Percentiles rank a stretch among this genome's conserved stretches.
Evolutionary conservation across 768 basidiomycete genomes (phyloP).

Genomic region (Rhodotorula toruloides): DNA sequence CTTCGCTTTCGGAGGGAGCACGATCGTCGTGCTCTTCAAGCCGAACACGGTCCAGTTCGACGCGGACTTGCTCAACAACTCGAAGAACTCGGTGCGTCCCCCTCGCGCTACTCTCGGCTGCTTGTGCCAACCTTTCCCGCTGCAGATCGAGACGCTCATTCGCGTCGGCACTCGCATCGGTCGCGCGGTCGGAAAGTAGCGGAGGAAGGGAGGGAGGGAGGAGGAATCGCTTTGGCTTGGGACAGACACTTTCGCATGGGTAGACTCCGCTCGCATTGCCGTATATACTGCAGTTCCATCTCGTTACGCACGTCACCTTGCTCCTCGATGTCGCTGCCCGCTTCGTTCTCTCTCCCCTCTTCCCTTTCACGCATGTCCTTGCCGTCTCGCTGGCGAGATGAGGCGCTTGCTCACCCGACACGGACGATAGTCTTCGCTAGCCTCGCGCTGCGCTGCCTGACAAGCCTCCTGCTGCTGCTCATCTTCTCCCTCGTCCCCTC

Average conservation of each 20-base stretch:
- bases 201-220: too few relatives aligned
- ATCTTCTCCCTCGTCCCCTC: constrained; percentile 8
- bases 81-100: constrained; percentile 61
- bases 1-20: constrained; percentile 72
- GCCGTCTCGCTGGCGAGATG: background rate
- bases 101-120: constrained; percentile 66
- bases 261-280: background rate
- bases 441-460: too few relatives aligned
- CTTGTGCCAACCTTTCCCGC: background rate
- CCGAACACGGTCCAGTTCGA: constrained; percentile 83
- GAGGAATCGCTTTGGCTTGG: too few relatives aligned
- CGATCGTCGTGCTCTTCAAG: constrained; percentile 80
- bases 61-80: constrained; percentile 78
- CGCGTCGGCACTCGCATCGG: constrained; percentile 35
- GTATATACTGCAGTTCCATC: too few relatives aligned
- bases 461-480: constrained; percentile 2
- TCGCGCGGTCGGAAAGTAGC: constrained; percentile 3
- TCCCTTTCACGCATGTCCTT: background rate
- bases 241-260: background rate
- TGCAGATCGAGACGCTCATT: constrained; percentile 31
- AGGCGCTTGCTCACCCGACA: background rate
- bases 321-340: too few relatives aligned
- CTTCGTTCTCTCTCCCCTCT: too few relatives aligned
- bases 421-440: background rate
- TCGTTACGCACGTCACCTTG: too few relatives aligned